Evolutionary conservation across 805 yeast species (phyloP), one percentile per base, ranked within the genome.

Genomic region (Isabelozyma heimii): DNA sequence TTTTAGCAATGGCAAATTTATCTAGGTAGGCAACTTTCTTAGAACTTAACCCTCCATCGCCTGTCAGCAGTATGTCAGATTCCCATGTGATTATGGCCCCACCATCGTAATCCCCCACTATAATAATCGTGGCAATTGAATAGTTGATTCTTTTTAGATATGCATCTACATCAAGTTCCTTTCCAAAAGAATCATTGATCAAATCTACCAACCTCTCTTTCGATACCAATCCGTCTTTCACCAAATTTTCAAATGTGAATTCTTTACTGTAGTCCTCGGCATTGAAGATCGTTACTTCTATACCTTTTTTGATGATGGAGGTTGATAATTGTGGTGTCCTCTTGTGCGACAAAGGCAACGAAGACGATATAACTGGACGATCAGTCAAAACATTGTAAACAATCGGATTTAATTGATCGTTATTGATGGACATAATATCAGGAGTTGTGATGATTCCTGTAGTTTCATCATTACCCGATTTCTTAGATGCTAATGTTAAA

Each of bases 61-160:
- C 26, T 16, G 17, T 5, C 17, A 39, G 48, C 10, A 26, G 30
- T 16, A 51, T 51, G n/a, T 44, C 54, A 27, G 52, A 45, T 58
- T 92, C 99, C 82, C 89, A 86, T 0, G 99, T 94, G 35, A 92
- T 79, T 13, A 94, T 86, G 0, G 98, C 97, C 14, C 89, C 91
- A 2, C 98, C 98, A 55, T 91, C 97, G 64, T 94, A 94, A 60
- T 92, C 94, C 0, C 98, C 98, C 2, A 92, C 89, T 12, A 94
- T 79, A 13, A 94, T 84, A 9, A 94, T 65, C 0, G 88, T 86
- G 0, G 97, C 91, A 4, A 92, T 73, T 1, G 74, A 73, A 1
- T 82, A 75, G 52, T 83, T 77, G 37, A 94, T 77, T 45, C 99
- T 72, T 2, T 71, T 50, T 20, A 90, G 67, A 61, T 91, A 94